Conservation (phyloP, 2,329 filamentous ascomycete genomes). For the Cercospora sp. region DNA sequence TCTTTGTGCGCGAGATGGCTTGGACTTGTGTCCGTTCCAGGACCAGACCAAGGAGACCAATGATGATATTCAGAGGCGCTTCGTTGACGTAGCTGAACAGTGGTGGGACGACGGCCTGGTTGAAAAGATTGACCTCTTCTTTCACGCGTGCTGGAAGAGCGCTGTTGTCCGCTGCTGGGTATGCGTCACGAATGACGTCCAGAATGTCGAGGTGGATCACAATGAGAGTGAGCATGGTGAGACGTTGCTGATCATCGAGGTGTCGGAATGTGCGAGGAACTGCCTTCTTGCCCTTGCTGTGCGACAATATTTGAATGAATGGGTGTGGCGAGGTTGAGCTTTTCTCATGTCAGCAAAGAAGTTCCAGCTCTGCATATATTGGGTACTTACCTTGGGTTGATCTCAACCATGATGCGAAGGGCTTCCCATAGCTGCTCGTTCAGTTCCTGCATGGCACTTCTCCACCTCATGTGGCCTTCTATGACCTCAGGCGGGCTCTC, state of each 20-base stretch:
- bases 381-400: conserved; percentile 56
- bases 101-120: conserved; percentile 81
- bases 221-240: conserved; percentile 94
- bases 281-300: conserved; percentile 93
- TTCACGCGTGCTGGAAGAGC: conserved; percentile 74
- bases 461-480: conserved; percentile 77
- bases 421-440: conserved; percentile 81
- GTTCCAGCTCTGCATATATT: background rate
- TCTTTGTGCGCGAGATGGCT: conserved; percentile 78
- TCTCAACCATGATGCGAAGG: conserved; percentile 90
- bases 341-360: conserved; percentile 15
- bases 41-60: conserved; percentile 82
- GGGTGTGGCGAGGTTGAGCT: conserved; percentile 73
- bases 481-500: conserved; percentile 67
- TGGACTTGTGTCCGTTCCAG: conserved; percentile 80
- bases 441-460: conserved; percentile 66
- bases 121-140: conserved; percentile 91
- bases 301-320: conserved; percentile 93
- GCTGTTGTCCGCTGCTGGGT: conserved; percentile 67
- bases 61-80: conserved; percentile 84
- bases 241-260: conserved; percentile 86
- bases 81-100: conserved; percentile 89
- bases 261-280: conserved; percentile 94
- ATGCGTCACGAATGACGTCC: conserved; percentile 81
- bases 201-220: conserved; percentile 88